Conservation (phyloP, 2,329 filamentous ascomycete genomes). For the Neofusicoccum umdonicola region DNA sequence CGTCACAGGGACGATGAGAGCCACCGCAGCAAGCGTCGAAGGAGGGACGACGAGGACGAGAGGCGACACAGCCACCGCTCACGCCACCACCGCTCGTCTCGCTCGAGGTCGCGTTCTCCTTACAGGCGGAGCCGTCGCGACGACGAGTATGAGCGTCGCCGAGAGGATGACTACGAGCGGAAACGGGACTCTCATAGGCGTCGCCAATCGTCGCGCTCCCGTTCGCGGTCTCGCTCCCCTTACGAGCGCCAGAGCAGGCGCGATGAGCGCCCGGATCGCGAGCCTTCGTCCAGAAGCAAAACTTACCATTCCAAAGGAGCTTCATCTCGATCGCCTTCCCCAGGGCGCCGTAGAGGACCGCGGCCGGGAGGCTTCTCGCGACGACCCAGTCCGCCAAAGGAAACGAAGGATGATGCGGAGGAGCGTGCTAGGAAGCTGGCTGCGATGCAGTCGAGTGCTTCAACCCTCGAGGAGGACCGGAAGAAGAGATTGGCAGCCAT, state of each 20-base stretch:
- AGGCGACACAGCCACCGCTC: slow-evolving; percentile 12
- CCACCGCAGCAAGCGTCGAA: slow-evolving; percentile 14
- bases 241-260: slow-evolving; percentile 31
- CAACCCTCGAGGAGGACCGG: slow-evolving; percentile 68
- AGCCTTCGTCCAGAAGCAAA: slow-evolving; percentile 29
- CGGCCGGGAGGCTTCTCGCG: not conserved
- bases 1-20: slow-evolving; percentile 26
- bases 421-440: slow-evolving; percentile 38
- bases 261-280: slow-evolving; percentile 22
- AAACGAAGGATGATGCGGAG: slow-evolving; percentile 28
- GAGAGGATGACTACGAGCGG: not conserved
- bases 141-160: slow-evolving; percentile 22
- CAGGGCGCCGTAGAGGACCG: slow-evolving; percentile 19
- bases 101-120: slow-evolving; percentile 7
- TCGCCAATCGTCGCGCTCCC: not conserved
- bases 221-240: slow-evolving; percentile 7
- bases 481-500: slow-evolving; percentile 65
- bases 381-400: slow-evolving; percentile 2
- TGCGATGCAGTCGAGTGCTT: slow-evolving; percentile 43
- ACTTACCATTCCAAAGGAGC: slow-evolving; percentile 22
- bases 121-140: slow-evolving; percentile 31
- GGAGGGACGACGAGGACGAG: slow-evolving; percentile 7
- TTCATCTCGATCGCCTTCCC: slow-evolving; percentile 24
- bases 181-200: not conserved
- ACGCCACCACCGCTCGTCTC: slow-evolving; percentile 6